Evolutionary conservation across 1,284 basidiomycete genomes (phyloP), one percentile per base, ranked within the genome.

Genomic region (Melampsora abietis-canadensis): DNA sequence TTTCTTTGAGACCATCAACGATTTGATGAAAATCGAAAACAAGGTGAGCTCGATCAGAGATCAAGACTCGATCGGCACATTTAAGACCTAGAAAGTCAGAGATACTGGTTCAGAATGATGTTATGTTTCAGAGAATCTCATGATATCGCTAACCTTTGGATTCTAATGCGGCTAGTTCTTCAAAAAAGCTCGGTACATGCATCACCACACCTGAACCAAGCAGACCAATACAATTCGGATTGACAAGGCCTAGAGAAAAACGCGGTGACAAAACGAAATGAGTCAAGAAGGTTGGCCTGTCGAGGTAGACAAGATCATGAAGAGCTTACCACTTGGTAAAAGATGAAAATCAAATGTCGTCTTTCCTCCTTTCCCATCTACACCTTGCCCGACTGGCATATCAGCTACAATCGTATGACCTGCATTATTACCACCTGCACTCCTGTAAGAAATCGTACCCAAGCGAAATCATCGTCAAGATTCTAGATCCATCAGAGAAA

Each of bases 1-100:
- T 80, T 77, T 82, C 81, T 77, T 82, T 82, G 48, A 82, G 76
- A 21, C 81, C 81, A 75, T 82, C 81, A 40, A 82, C 81, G 48
- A 82, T 81, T 77, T 82, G 81, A 78, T 82, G 81, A 73, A 82
- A 82, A 78, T 82, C 81, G 60, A 82, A 82, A 30, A 82, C 81
- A 59, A 82, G 79, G 77, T 82, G 81, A 40, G 81, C 81, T 46
- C 81, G 80, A 76, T 82, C 81, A 12, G 81, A 82, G 61, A 82
- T 76, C 75, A 82, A 81, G 59, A 82, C 78, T 24, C 81, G 79
- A 61, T 80, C 80, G 34, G 82, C 81, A 77, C 81, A 82, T 77
- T 82, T 82, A 73, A 82, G 47, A 51, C 73, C 73, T 75, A 8
- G 10, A 10, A 44, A 44, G 63, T 62, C 6, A 46, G n/a, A 30